Conservation (phyloP, 1,139 yeast species). For the Dujonia santamariae region DNA sequence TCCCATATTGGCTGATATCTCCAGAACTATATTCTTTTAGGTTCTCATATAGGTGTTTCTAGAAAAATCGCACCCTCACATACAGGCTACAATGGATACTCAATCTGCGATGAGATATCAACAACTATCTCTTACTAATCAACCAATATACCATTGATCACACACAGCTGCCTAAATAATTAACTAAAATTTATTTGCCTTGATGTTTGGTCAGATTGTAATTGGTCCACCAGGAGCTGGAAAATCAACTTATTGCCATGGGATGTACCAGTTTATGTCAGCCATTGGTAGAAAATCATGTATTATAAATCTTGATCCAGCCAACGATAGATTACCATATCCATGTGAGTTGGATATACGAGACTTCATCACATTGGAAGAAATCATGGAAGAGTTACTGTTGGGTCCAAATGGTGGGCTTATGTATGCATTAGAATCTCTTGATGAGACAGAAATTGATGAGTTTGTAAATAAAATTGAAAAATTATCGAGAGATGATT, state of each 20-base stretch:
- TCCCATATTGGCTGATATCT: too few species aligned
- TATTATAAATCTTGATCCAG: conserved; percentile 88
- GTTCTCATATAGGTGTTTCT: too few species aligned
- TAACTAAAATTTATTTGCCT: too few species aligned
- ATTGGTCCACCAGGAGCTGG: conserved; percentile 99
- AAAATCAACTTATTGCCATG: conserved; percentile 90
- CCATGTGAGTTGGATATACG: conserved; percentile 86
- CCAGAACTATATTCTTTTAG: too few species aligned
- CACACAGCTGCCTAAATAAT: not conserved
- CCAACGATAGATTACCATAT: conserved; percentile 81
- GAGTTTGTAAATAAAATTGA: conserved; percentile 58
- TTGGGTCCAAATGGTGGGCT: conserved; percentile 95
- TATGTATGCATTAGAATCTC: conserved; percentile 80
- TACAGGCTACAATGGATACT: too few species aligned
- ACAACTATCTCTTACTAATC: too few species aligned
- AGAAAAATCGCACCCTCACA: too few species aligned
- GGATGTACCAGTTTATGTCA: conserved; percentile 85
- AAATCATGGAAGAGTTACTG: conserved; percentile 78
- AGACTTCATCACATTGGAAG: conserved; percentile 83
- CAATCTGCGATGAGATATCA: too few species aligned
- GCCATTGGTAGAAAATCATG: conserved; percentile 90
- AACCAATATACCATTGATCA: too few species aligned
- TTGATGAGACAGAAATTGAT: conserved; percentile 44
- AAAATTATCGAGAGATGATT: conserved; percentile 56
- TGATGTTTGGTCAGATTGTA: conserved; percentile 86